Evolutionary conservation across 2,329 filamentous ascomycete species (phyloP), one percentile per base, ranked within the genome.

Genomic region (Iodosphaeria phyllophila): DNA sequence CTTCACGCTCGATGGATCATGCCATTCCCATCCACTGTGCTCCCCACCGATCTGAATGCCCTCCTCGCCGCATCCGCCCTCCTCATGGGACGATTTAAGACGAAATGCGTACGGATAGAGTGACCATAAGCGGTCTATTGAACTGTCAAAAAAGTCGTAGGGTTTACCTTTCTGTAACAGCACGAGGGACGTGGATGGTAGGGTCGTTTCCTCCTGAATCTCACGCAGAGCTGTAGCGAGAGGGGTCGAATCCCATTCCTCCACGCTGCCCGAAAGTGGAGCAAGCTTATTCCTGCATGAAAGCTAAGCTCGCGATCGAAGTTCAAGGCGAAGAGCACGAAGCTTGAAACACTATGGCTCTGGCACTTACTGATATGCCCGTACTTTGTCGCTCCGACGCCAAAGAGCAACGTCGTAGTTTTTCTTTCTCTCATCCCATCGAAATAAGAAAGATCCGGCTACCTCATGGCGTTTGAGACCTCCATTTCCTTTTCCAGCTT

Each of bases 91-190:
- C 6, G 49, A 34, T 24, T 49, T 59, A 14, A 74, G 48, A 6
- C 54, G 44, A 39, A 64, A 76, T 0, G 56, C 60, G 34, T 76
- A 76, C 0, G 71, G 67, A 30, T 71, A 54, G 23, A 76, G 56
- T 5, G 54, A 67, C 70, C 71, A 76, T 37, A 63, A 51, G 13
- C 65, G 59, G 12, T 56, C 51, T 9, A 71, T 44, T 0, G 48
- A 48, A 4, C 51, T 38, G 34, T 75, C 70, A 5, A 38, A 35
- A 31, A 75, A 71, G 2, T 51, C 49, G 35, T 64, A 76, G 3
- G 60, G 56, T 30, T 68, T 68, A 2, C 69, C 71, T 13, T 56
- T 51, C 11, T 65, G 58, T 35, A 66, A 54, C 13, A 70, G 50
- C 3, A 50, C 48, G 5, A 73, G 38, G 0, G 54, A 52, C 0